Conservation (phyloP, 441 rosid species). For the Corymbia citriodora region DNA sequence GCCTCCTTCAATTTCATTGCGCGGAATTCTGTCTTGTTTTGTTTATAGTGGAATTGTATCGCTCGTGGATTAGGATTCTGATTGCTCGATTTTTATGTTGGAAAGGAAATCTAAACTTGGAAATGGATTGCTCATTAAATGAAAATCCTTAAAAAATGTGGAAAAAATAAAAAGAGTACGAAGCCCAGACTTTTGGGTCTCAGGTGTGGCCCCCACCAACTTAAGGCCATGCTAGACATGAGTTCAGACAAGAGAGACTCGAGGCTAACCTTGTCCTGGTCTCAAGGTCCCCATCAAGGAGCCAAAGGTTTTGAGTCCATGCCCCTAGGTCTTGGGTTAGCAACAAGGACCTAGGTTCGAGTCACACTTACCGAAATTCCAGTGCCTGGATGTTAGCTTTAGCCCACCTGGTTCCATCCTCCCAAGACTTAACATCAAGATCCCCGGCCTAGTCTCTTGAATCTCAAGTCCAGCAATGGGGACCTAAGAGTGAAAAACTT, state of each 20-base stretch:
- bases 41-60: background rate
- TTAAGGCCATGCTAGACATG: fast-evolving
- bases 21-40: background rate
- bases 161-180: background rate
- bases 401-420: background rate
- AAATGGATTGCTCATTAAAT: background rate
- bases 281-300: background rate
- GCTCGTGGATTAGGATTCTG: background rate
- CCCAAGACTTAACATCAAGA: background rate
- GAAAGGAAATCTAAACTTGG: background rate
- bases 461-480: background rate
- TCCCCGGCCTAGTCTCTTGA: background rate
- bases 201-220: background rate
- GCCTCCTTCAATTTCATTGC: background rate
- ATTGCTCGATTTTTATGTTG: background rate
- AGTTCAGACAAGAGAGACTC: fast-evolving
- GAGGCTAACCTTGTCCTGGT: background rate
- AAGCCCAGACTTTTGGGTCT: fast-evolving
- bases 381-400: fast-evolving
- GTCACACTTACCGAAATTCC: background rate
- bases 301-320: background rate
- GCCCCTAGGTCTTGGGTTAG: background rate
- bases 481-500: background rate
- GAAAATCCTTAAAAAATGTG: background rate
- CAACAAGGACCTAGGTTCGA: too few species aligned